Percentiles rank a stretch among this genome's conserved stretches.
These are phyloP conservation scores for Rugosomyces carneus DNA, from an alignment of 1,284 basidiomycete genomes.

Conservation along the genomic window DNA sequence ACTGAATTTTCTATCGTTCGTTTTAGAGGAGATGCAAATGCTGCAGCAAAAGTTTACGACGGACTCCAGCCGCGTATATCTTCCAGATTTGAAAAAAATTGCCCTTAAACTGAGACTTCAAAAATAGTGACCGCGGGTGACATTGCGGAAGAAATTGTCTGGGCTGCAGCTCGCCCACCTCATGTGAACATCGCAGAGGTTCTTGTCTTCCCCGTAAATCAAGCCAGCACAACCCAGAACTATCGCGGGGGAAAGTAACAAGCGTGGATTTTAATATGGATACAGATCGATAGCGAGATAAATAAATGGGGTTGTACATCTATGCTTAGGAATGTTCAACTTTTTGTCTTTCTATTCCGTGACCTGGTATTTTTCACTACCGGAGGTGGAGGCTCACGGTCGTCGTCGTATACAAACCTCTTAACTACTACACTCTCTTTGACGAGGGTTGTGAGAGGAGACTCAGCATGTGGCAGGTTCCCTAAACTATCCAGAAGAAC, in stretches of 20 bases:
- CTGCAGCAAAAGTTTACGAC: constrained; percentile 86
- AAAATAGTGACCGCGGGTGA: constrained; percentile 68
- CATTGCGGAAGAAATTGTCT: constrained; percentile 97
- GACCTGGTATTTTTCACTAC: constrained; percentile 45
- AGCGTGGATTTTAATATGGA: constrained; percentile 12
- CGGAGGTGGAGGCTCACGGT: constrained; percentile 39
- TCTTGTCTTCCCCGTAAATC: constrained; percentile 76
- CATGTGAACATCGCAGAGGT: constrained; percentile 85
- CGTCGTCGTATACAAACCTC: constrained; percentile 80
- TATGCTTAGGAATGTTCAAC: constrained; percentile 7
- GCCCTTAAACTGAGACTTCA: not conserved
- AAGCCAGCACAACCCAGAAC: constrained; percentile 64
- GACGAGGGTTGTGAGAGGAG: constrained; percentile 56
- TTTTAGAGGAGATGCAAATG: constrained; percentile 76
- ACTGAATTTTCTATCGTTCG: constrained; percentile 89
- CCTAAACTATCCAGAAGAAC: constrained; percentile 68
- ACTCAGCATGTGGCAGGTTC: constrained; percentile 59
- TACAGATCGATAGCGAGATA: constrained; percentile 13
- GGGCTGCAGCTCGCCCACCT: constrained; percentile 82
- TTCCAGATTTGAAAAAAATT: not conserved
- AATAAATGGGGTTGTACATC: constrained; percentile 8
- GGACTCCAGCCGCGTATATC: constrained; percentile 74
- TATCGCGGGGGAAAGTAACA: constrained; percentile 36
- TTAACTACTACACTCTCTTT: constrained; percentile 68
- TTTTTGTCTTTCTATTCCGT: constrained; percentile 35